Evolutionary conservation across 495 filamentous ascomycete species (phyloP).

Genomic region (Immersiella caudata): DNA sequence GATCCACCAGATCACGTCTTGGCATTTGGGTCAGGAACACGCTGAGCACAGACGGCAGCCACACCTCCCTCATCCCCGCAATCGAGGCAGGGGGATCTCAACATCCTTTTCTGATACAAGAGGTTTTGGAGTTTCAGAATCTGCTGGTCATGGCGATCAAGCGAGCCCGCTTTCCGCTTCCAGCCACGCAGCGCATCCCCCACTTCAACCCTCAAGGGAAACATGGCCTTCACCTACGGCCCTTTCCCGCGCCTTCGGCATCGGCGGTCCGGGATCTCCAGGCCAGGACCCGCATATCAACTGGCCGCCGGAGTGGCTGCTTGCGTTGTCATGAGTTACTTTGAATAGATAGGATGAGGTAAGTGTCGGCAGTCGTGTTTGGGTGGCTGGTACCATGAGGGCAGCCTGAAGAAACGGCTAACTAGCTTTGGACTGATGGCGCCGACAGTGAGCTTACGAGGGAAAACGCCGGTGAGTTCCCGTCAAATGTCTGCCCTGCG

Average conservation of each 20-base stretch:
- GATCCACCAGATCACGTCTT: not conserved
- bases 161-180: slow-evolving; percentile 19
- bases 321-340: slow-evolving; percentile 6
- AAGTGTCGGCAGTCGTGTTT: not conserved
- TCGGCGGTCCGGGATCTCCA: slow-evolving; percentile 15
- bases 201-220: slow-evolving; percentile 17
- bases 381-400: not conserved
- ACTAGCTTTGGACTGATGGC: not conserved
- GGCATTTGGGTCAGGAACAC: slow-evolving; percentile 2
- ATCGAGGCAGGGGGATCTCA: slow-evolving; percentile 9
- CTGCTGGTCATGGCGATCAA: slow-evolving; percentile 24
- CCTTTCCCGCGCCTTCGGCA: slow-evolving; percentile 11
- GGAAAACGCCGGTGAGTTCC: not conserved
- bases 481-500: not conserved
- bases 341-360: not conserved
- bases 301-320: slow-evolving; percentile 8
- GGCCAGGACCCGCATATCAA: slow-evolving; percentile 8
- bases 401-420: not conserved
- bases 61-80: slow-evolving; percentile 11
- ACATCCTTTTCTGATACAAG: slow-evolving; percentile 17
- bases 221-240: not conserved
- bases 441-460: not conserved
- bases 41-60: slow-evolving; percentile 11
- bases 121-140: slow-evolving; percentile 20
- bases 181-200: slow-evolving; percentile 17